phyloP scores from a whole-genome alignment of 139 green algal genomes.

The Chlamydomonas eustigma region DNA sequence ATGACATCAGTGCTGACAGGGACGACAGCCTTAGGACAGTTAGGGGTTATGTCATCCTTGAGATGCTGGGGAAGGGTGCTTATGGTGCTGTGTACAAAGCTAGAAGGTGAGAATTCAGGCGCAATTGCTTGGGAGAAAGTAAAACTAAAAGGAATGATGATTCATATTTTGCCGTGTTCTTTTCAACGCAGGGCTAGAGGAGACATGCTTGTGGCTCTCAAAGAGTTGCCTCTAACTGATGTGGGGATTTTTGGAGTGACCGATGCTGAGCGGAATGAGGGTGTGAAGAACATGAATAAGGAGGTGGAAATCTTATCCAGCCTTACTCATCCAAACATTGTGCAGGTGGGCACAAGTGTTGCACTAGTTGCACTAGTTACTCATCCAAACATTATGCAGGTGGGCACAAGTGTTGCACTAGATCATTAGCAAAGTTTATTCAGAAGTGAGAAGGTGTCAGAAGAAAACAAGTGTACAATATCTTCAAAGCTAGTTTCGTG shows the following conservation, averaged over 20 bases:
- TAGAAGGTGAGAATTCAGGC: constrained; percentile 20
- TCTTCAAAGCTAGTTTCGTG: too few species aligned
- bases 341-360: too few species aligned
- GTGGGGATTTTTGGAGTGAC: constrained; percentile 48
- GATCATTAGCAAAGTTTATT: too few species aligned
- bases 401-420: too few species aligned
- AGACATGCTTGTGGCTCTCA: constrained; percentile 44
- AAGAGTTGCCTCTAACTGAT: constrained; percentile 48
- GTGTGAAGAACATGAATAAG: constrained; percentile 36
- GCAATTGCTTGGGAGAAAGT: neutral
- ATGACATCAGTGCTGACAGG: constrained; percentile 40
- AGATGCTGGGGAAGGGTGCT: constrained; percentile 51
- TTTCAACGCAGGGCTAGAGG: constrained; percentile 29
- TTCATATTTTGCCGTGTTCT: too few species aligned
- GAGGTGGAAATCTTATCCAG: constrained; percentile 52
- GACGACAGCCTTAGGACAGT: constrained; percentile 22
- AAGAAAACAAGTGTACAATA: too few species aligned
- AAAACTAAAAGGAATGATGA: neutral
- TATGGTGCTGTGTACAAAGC: constrained; percentile 53
- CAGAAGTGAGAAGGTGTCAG: too few species aligned
- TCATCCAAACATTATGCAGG: constrained; percentile 49
- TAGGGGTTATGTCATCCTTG: constrained; percentile 38
- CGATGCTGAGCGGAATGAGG: constrained; percentile 32
- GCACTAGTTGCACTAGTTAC: too few species aligned
- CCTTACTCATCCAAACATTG: constrained; percentile 46